These are phyloP conservation scores for Blastobotrys chiropterorum DNA, from an alignment of 805 yeast genomes.

Conservation along the genomic window DNA sequence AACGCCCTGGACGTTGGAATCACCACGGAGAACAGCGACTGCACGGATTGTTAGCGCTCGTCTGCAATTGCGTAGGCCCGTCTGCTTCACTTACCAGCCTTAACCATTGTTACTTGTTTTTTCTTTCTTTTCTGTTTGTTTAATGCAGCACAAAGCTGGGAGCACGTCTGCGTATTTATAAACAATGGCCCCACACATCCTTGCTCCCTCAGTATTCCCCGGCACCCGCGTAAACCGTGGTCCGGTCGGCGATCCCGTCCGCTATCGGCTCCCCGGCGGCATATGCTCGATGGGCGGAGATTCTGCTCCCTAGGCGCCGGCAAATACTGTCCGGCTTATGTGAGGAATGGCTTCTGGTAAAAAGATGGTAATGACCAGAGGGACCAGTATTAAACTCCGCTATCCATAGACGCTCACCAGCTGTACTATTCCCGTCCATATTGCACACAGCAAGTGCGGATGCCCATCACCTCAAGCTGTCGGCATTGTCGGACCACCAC, in stretches of 20 bases:
- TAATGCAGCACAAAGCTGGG: background rate
- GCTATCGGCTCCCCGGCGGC: too few relatives aligned
- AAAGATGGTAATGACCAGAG: too few relatives aligned
- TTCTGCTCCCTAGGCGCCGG: too few relatives aligned
- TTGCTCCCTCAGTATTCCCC: too few relatives aligned
- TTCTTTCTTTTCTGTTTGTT: background rate
- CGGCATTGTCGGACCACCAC: background rate
- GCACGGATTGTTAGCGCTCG: background rate
- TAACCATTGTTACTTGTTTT: constrained; percentile 42
- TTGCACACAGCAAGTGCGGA: background rate
- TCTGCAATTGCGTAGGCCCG: too few relatives aligned
- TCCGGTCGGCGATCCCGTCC: background rate
- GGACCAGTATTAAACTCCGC: too few relatives aligned
- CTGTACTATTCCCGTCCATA: too few relatives aligned
- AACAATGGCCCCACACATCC: background rate
- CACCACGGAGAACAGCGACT: constrained; percentile 97
- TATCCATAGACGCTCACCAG: too few relatives aligned
- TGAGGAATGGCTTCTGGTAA: too few relatives aligned
- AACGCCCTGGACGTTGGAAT: constrained; percentile 78
- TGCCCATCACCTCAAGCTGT: background rate
- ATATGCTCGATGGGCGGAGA: too few relatives aligned
- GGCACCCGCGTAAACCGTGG: background rate
- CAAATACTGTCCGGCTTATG: too few relatives aligned
- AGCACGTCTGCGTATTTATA: background rate
- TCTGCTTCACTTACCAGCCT: constrained; percentile 51